Percentiles rank a stretch among this genome's conserved stretches.
phyloP scores from a whole-genome alignment of 1,284 basidiomycete genomes.

The Naganishia liquefaciens region DNA sequence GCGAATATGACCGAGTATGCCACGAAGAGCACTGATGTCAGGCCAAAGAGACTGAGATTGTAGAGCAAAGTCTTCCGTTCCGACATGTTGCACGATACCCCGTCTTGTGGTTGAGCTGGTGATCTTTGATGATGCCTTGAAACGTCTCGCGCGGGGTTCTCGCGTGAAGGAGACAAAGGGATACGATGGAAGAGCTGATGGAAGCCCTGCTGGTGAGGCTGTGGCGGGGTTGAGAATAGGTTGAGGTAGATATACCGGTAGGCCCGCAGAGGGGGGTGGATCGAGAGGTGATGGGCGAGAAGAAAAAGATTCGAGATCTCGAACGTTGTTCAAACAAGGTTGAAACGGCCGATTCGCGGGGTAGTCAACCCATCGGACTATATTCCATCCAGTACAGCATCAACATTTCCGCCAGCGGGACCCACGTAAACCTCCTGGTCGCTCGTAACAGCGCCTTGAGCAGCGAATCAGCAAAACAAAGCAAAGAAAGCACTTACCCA shows the following conservation, averaged over 20 bases:
- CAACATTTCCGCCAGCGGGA: no score
- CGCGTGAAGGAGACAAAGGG: slow-evolving; percentile 1
- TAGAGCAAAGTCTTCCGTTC: slow-evolving; percentile 14
- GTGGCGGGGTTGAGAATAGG: neutral
- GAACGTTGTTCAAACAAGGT: no score
- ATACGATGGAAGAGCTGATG: neutral
- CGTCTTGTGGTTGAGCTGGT: neutral
- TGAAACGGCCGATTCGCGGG: neutral
- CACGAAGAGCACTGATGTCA: slow-evolving; percentile 17
- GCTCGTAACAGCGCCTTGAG: no score
- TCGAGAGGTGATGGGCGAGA: no score
- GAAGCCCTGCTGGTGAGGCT: neutral
- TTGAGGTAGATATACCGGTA: neutral
- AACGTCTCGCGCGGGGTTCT: neutral
- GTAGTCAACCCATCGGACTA: no score
- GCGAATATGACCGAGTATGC: slow-evolving; percentile 20
- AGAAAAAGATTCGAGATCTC: no score
- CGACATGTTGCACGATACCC: slow-evolving; percentile 6
- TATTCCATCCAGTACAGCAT: no score
- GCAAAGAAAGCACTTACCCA: no score
- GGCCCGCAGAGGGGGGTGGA: no score
- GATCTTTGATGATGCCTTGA: no score
- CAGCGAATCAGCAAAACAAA: no score
- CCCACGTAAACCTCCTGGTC: no score
- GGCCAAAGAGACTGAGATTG: slow-evolving; percentile 18